Evolutionary conservation across 2,329 filamentous ascomycete species (phyloP).

Genomic region (Beauveria medogensis): DNA sequence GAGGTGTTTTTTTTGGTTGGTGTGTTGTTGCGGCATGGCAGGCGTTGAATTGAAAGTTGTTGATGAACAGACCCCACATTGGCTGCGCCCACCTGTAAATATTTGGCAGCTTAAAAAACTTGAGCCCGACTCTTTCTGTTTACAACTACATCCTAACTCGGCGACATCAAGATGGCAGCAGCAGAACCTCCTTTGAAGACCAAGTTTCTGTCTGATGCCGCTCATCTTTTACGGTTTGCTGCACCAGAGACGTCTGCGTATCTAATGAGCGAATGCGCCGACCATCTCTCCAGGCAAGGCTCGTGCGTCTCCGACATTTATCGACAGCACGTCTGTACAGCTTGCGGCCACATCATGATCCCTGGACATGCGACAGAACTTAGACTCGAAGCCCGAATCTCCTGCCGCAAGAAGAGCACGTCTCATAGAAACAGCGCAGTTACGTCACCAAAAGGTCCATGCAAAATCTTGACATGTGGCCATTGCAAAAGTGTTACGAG

Average conservation of each 20-base stretch:
- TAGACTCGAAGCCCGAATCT: slow-evolving; percentile 26
- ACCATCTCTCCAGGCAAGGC: slow-evolving; percentile 40
- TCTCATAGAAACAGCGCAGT: not conserved
- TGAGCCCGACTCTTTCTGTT: not conserved
- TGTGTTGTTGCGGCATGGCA: not conserved
- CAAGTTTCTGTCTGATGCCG: slow-evolving; percentile 48
- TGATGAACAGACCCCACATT: slow-evolving; percentile 4
- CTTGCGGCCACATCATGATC: slow-evolving; percentile 54
- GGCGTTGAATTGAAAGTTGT: slow-evolving; percentile 4
- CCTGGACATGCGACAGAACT: slow-evolving; percentile 37
- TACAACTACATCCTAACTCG: not conserved
- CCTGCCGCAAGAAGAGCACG: not conserved
- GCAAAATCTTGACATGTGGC: slow-evolving; percentile 37
- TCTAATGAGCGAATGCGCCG: slow-evolving; percentile 46
- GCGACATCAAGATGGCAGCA: slow-evolving; percentile 13
- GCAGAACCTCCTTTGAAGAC: slow-evolving; percentile 22
- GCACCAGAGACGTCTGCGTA: slow-evolving; percentile 52
- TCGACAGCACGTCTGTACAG: slow-evolving; percentile 46
- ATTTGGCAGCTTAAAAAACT: not conserved
- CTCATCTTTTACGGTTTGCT: slow-evolving; percentile 44
- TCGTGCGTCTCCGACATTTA: slow-evolving; percentile 38
- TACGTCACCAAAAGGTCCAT: slow-evolving; percentile 15
- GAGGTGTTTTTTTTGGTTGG: not conserved
- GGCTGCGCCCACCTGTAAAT: not conserved
- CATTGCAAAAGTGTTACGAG: slow-evolving; percentile 37